These are phyloP conservation scores for Erigeron canadensis DNA, from an alignment of 129 eudicot species.

Conservation along the genomic window DNA sequence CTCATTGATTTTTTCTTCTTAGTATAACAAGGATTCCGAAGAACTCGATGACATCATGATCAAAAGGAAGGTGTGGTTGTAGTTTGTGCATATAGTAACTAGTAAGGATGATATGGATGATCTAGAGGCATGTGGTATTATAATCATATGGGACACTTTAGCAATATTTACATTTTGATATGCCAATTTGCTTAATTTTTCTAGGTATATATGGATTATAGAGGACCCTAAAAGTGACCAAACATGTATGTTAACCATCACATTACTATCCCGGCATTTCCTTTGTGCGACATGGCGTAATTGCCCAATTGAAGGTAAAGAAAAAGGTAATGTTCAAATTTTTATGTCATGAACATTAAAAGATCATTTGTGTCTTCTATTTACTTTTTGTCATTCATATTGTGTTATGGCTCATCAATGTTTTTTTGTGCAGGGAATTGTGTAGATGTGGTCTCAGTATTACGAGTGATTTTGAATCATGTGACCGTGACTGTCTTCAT, in stretches of 20 bases:
- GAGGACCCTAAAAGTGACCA: slow-evolving; percentile 60
- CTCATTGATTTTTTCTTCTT: neutral
- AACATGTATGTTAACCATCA: slow-evolving; percentile 81
- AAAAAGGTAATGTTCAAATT: slow-evolving; percentile 38
- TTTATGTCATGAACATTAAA: no score
- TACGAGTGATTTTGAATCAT: neutral
- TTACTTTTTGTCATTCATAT: neutral
- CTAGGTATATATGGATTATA: slow-evolving; percentile 58
- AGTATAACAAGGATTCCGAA: slow-evolving; percentile 84
- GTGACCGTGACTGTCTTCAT: slow-evolving; percentile 30
- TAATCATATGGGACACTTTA: neutral
- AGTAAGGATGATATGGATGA: slow-evolving; percentile 81
- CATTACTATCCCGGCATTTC: slow-evolving; percentile 59
- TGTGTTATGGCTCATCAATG: neutral
- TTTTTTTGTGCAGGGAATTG: slow-evolving; percentile 56
- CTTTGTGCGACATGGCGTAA: slow-evolving; percentile 65
- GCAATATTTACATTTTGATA: slow-evolving; percentile 1
- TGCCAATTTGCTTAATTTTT: slow-evolving; percentile 6
- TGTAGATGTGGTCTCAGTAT: slow-evolving; percentile 64
- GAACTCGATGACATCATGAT: slow-evolving; percentile 76
- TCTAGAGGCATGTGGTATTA: slow-evolving; percentile 59
- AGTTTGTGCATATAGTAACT: slow-evolving; percentile 85
- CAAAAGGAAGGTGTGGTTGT: slow-evolving; percentile 71
- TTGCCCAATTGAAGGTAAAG: slow-evolving; percentile 66
- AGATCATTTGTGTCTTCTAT: neutral